Conservation (phyloP, 495 filamentous ascomycete genomes). For the Neurospora sp. region DNA sequence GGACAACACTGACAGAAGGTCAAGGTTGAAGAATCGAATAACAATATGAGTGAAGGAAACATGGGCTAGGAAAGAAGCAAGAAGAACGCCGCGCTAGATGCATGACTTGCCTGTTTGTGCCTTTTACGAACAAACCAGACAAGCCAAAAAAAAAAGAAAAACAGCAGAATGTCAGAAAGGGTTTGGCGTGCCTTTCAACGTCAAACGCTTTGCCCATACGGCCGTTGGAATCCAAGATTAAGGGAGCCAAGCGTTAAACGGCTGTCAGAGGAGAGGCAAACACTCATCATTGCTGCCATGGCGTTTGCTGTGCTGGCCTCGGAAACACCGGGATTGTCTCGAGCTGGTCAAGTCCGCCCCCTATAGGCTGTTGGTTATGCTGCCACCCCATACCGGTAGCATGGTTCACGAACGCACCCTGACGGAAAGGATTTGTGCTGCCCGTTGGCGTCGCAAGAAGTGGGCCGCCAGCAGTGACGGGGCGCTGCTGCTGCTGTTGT, state of each 20-base stretch:
- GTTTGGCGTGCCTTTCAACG: background rate
- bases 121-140: background rate
- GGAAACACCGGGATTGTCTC: conserved; percentile 81
- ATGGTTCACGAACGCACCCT: conserved; percentile 78
- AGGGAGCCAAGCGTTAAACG: background rate
- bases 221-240: background rate
- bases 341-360: conserved; percentile 76
- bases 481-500: conserved; percentile 22
- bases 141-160: background rate
- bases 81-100: conserved; percentile 20
- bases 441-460: conserved; percentile 62
- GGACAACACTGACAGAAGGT: background rate
- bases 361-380: conserved; percentile 61
- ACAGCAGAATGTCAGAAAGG: background rate
- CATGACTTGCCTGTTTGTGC: background rate
- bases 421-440: conserved; percentile 90
- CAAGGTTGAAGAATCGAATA: background rate
- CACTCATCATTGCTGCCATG: conserved; percentile 38
- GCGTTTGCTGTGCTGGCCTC: conserved; percentile 50
- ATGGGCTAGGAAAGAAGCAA: background rate
- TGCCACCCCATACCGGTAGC: conserved; percentile 84
- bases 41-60: background rate
- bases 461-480: conserved; percentile 33
- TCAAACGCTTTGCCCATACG: background rate
- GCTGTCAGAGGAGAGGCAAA: background rate